Base-by-base conservation (phyloP, 2,329 filamentous ascomycete genomes). In the Fusarium sp. region DNA sequence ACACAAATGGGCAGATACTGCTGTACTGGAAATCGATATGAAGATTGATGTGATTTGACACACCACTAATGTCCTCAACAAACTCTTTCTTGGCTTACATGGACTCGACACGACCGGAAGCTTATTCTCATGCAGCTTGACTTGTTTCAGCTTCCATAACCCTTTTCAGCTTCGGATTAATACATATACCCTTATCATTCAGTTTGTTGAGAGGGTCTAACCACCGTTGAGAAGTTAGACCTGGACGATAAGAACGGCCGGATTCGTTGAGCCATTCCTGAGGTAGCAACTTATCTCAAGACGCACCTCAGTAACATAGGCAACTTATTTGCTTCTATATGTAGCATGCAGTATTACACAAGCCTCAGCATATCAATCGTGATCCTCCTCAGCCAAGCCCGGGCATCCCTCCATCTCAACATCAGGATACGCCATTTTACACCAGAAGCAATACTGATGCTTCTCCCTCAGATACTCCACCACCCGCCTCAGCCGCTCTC, bases 381-480 rank as follows among this genome's bases (percentile, higher is more conserved):
- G 88, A 73, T 97, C 94, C 74, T 97, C 94, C 79, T 97, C 96
- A 1, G 89, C 92, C 35, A 90, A 56, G 1, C 96, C 96, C 0
- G 96, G 95, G 83, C 96, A 99, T 0, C 92, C 94, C 14, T 96
- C 93, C 90, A 97, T 90, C 35, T 82, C 79, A 35, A 81, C 82
- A 74, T 93, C 89, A 0, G 89, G 86, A 77, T 97, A 99, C 52
- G 83, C 83, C 78, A 86, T 91, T 78, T 97, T 98, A 80, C 96
- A 99, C 92, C 94, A 99, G 77, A 97, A 97, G 81, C 96, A 99
- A 77, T 99, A 99, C 44, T 84, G 80, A 74, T 93, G 88, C 74
- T 86, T 86, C 48, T 88, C 83, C 37, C 96, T 86, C 54, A 99
- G 78, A 78, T 92, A 89, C 19, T 81, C 77, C 11, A 97, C 85